Percentiles rank a stretch among this genome's conserved stretches.
phyloP scores from a whole-genome alignment of 345 rosid species.

The Stellera chamaejasme region DNA sequence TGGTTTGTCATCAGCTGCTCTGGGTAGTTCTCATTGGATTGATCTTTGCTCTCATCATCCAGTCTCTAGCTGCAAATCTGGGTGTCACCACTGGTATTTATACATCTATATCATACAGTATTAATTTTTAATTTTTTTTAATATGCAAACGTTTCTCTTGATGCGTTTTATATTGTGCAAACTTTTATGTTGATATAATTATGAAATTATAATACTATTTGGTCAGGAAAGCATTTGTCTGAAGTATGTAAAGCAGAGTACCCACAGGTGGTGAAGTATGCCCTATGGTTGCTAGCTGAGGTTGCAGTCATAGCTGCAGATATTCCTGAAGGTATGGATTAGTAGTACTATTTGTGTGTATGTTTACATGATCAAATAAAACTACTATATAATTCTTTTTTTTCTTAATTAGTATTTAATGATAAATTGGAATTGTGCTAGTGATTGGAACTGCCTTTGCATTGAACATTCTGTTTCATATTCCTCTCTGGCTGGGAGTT shows the following conservation, averaged over 20 bases:
- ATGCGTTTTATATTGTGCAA: too few relatives aligned
- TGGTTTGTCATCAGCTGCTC: neutral
- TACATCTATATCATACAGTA: too few relatives aligned
- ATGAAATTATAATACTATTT: neutral
- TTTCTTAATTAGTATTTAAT: neutral
- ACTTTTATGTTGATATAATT: neutral
- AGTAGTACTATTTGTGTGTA: neutral
- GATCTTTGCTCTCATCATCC: slow-evolving; percentile 6
- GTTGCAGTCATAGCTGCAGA: slow-evolving; percentile 55
- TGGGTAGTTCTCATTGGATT: slow-evolving; percentile 2
- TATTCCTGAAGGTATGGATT: slow-evolving; percentile 38
- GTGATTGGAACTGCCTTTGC: slow-evolving; percentile 73
- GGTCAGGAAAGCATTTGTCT: slow-evolving; percentile 41
- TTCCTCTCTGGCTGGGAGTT: slow-evolving; percentile 61
- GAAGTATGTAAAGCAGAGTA: slow-evolving; percentile 52
- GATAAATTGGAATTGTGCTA: slow-evolving; percentile 6
- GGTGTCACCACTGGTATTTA: neutral
- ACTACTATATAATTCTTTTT: neutral
- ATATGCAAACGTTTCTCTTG: too few relatives aligned
- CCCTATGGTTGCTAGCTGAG: slow-evolving; percentile 55
- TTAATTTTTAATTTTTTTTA: too few relatives aligned
- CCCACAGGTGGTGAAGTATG: slow-evolving; percentile 30
- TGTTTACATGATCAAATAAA: neutral
- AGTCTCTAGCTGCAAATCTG: neutral
- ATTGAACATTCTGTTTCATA: slow-evolving; percentile 38